These are phyloP conservation scores for Hygrophoropsis aurantiaca DNA, from an alignment of 768 basidiomycete species.

Conservation along the genomic window DNA sequence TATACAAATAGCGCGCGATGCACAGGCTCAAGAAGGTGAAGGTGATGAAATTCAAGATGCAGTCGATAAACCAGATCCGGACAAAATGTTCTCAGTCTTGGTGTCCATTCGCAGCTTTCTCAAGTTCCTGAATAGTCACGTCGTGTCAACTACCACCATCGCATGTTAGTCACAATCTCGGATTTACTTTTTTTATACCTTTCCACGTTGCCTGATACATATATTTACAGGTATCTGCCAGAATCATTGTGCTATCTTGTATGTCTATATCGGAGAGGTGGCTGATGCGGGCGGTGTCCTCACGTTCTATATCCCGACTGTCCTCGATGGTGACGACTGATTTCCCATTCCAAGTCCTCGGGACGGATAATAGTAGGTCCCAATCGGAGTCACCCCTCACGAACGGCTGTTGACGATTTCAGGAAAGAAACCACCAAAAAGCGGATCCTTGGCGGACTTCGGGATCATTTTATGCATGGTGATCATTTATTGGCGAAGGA, in stretches of 20 bases:
- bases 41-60: slow-evolving; percentile 35
- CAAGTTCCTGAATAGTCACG: slow-evolving; percentile 79
- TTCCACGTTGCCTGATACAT: background rate
- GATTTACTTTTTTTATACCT: background rate
- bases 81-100: slow-evolving; percentile 61
- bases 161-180: slow-evolving; percentile 65
- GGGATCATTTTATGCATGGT: too few species aligned
- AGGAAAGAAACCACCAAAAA: too few species aligned
- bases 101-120: slow-evolving; percentile 74
- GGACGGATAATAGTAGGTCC: background rate
- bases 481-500: too few species aligned
- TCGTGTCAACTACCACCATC: slow-evolving; percentile 81
- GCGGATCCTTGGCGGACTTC: too few species aligned
- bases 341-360: too few species aligned
- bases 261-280: slow-evolving; percentile 84
- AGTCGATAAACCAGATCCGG: slow-evolving; percentile 48
- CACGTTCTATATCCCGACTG: slow-evolving; percentile 85
- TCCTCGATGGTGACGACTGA: slow-evolving; percentile 54
- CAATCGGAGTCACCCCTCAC: too few species aligned
- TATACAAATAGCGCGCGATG: slow-evolving; percentile 16
- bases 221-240: slow-evolving; percentile 67
- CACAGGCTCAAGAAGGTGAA: slow-evolving; percentile 25
- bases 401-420: too few species aligned
- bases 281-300: slow-evolving; percentile 80
- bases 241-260: slow-evolving; percentile 81